These are phyloP conservation scores for Sporothrix pseudoabietina DNA, from an alignment of 2,329 filamentous ascomycete genomes.

Conservation along the genomic window DNA sequence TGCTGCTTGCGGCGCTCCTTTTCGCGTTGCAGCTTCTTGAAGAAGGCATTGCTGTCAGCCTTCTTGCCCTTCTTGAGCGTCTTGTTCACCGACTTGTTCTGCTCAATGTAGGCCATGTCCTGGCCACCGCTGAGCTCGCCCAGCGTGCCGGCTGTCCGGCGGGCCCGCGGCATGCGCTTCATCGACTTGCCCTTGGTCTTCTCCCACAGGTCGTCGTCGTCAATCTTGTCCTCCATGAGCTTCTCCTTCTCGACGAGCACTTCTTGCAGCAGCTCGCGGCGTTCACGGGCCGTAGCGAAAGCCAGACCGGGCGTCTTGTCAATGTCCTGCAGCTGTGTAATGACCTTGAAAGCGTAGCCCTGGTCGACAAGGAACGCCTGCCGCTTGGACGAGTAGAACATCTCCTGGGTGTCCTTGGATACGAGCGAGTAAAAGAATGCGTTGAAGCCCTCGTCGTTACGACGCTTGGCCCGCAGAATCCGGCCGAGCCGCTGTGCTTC, in stretches of 20 bases:
- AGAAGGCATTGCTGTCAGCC: slow-evolving; percentile 59
- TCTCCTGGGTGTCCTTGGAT: slow-evolving; percentile 95
- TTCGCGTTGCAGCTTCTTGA: slow-evolving; percentile 66
- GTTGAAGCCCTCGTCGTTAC: slow-evolving; percentile 98
- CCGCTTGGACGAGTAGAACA: slow-evolving; percentile 95
- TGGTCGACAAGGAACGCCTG: slow-evolving; percentile 98
- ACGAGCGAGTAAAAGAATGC: slow-evolving; percentile 98
- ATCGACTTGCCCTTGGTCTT: slow-evolving; percentile 33
- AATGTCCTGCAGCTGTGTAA: slow-evolving; percentile 90
- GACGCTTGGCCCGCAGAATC: slow-evolving; percentile 89
- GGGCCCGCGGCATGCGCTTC: slow-evolving; percentile 50
- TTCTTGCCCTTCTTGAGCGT: slow-evolving; percentile 59
- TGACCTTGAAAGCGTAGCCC: slow-evolving; percentile 98
- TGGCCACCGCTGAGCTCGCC: slow-evolving; percentile 87
- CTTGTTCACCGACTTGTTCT: slow-evolving; percentile 73
- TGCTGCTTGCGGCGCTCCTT: slow-evolving; percentile 50
- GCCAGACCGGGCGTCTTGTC: slow-evolving; percentile 79
- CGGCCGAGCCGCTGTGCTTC: slow-evolving; percentile 92
- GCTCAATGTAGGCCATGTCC: slow-evolving; percentile 94
- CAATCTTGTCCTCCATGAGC: slow-evolving; percentile 38
- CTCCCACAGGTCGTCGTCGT: slow-evolving; percentile 46
- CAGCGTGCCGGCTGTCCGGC: slow-evolving; percentile 80
- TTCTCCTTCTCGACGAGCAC: slow-evolving; percentile 76
- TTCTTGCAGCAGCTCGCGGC: slow-evolving; percentile 83
- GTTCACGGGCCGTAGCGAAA: slow-evolving; percentile 76